Percentiles rank a stretch among this genome's conserved stretches.
phyloP scores from a whole-genome alignment of 176 grass and related monocot species.

The Metroxylon sagu region DNA sequence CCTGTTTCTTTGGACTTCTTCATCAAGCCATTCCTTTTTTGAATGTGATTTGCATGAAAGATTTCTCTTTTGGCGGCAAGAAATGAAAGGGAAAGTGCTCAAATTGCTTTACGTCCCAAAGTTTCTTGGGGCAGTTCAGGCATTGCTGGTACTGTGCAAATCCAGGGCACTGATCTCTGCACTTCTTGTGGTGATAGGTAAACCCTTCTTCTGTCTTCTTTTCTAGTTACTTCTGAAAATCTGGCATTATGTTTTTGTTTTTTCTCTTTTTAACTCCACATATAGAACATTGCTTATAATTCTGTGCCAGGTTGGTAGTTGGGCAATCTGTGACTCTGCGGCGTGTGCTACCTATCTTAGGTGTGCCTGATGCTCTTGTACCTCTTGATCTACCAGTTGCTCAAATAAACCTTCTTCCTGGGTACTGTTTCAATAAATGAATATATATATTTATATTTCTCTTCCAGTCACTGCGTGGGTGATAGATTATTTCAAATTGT shows the following conservation, averaged over 20 bases:
- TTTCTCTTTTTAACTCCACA: no score
- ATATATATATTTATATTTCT: not conserved
- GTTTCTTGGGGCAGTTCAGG: slow-evolving; percentile 78
- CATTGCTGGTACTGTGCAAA: slow-evolving; percentile 68
- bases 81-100: slow-evolving; percentile 96
- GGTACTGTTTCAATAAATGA: slow-evolving; percentile 49
- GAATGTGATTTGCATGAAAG: slow-evolving; percentile 29
- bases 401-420: slow-evolving; percentile 75
- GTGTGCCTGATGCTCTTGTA: slow-evolving; percentile 97
- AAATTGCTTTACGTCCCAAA: slow-evolving; percentile 85
- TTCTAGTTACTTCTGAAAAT: no score
- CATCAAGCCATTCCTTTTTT: no score
- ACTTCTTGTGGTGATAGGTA: slow-evolving; percentile 79
- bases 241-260: no score
- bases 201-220: slow-evolving; percentile 21
- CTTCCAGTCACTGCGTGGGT: not conserved
- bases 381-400: slow-evolving; percentile 64
- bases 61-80: slow-evolving; percentile 89
- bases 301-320: slow-evolving; percentile 47
- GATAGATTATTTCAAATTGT: not conserved
- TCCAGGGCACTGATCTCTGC: slow-evolving; percentile 79
- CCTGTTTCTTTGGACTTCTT: no score
- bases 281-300: no score
- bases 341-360: slow-evolving; percentile 80
- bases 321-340: slow-evolving; percentile 72